Conservation (phyloP, 1,139 yeast species). For the Candida neerlandica region DNA sequence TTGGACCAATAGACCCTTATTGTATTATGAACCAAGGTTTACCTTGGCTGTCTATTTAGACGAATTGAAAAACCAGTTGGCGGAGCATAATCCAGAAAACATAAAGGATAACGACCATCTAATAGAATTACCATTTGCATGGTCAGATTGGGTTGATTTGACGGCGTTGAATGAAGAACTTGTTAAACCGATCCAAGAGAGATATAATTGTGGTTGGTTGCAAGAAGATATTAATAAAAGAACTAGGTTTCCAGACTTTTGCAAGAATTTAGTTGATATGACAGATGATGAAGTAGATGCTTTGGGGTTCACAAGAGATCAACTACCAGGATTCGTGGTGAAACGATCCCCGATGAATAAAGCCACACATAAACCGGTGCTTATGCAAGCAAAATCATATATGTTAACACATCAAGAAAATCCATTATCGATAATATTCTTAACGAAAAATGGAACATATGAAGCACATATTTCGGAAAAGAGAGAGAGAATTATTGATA, state of each 20-base stretch:
- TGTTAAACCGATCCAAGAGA: conserved; percentile 34
- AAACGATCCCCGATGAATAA: conserved; percentile 31
- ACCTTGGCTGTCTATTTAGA: conserved; percentile 27
- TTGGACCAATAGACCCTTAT: conserved; percentile 19
- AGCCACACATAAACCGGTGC: conserved; percentile 34
- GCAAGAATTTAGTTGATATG: conserved; percentile 20
- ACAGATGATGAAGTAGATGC: conserved; percentile 16
- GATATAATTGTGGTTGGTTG: conserved; percentile 37
- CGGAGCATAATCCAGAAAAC: conserved; percentile 21
- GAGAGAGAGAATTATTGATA: conserved; percentile 26
- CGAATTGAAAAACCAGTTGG: conserved; percentile 21
- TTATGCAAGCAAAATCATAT: conserved; percentile 47
- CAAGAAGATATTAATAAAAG: conserved; percentile 27
- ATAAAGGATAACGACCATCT: conserved; percentile 18
- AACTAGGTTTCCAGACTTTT: conserved; percentile 25
- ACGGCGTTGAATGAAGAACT: conserved; percentile 44
- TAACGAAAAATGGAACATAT: conserved; percentile 30
- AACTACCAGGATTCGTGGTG: conserved; percentile 50
- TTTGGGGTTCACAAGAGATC: conserved; percentile 14
- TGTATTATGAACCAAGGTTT: conserved; percentile 30
- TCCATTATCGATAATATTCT: conserved; percentile 33
- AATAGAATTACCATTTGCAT: conserved; percentile 37
- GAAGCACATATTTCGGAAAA: conserved; percentile 24
- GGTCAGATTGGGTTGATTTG: conserved; percentile 36
- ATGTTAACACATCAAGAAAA: conserved; percentile 39